Evolutionary conservation across 2,329 filamentous ascomycete genomes (phyloP).

Genomic region (Fonsecaea nubica): DNA sequence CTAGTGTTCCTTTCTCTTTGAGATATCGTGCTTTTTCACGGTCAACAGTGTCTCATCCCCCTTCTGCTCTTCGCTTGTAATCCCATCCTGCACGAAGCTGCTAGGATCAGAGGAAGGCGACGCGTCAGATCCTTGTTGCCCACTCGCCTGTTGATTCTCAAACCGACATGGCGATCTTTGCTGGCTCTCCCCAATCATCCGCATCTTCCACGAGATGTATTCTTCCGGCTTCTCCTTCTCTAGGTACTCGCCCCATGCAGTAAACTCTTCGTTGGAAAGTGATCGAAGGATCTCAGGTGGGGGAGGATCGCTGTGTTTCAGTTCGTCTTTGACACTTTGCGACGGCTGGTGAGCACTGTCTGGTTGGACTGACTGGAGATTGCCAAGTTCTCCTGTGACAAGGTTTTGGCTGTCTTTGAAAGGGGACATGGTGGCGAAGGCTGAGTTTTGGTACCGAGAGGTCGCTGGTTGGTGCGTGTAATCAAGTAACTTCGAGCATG

Average conservation of each 20-base stretch:
- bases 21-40: not conserved
- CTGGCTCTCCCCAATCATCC: not conserved
- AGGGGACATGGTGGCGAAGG: not conserved
- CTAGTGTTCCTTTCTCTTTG: not conserved
- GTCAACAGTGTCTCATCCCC: not conserved
- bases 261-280: not conserved
- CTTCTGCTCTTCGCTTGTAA: not conserved
- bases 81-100: not conserved
- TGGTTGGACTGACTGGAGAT: not conserved
- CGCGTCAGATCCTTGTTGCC: not conserved
- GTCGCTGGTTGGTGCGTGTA: not conserved
- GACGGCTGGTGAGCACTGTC: not conserved
- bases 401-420: not conserved
- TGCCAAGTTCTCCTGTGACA: not conserved
- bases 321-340: not conserved
- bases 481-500: not conserved
- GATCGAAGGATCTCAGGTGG: not conserved
- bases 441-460: not conserved
- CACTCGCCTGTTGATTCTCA: not conserved
- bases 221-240: not conserved
- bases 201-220: not conserved
- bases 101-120: not conserved
- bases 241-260: not conserved
- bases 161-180: not conserved
- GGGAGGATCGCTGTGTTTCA: not conserved